Evolutionary conservation across 2,329 filamentous ascomycete species (phyloP), one percentile per base, ranked within the genome.

Genomic region (Leptosphaerulina australis): DNA sequence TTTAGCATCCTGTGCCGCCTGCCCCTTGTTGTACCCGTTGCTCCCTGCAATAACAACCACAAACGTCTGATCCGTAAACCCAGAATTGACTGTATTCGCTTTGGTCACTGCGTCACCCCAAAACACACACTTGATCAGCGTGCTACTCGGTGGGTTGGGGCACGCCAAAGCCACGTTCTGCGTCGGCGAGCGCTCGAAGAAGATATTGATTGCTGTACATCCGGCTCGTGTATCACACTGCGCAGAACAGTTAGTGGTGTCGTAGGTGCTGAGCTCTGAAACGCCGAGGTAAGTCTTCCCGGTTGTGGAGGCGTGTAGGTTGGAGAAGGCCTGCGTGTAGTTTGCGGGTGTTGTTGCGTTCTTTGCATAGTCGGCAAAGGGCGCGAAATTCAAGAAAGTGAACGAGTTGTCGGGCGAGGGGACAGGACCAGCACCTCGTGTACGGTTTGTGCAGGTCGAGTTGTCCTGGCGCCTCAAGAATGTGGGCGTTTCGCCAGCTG

Each of bases 141-240:
- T 62, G 5, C 59, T 64, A 9, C 54, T 55, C 4, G 51, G 33
- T 2, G 64, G 53, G 37, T 62, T 50, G 5, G 35, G 41, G 31
- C 64, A 68, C 5, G 38, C 43, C 0, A 38, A 18, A 0, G 53
- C 60, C 15, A 57, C 14, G 3, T 49, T 34, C 10, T 54, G 28
- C 5, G 41, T 58, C 9, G 64, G 63, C 30, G 47, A 41, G 12
- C 65, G 58, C 47, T 67, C 56, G 39, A 62, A 62, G 48, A 53
- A 67, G 49, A 66, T 58, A 37, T 66, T 63, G 50, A 68, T 46
- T 2, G 59, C 57, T 8, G 58, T 40, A 44, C 62, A 68, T 4
- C 49, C 43, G 1, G 18, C 14, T 21, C 46, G 44, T 2, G 25
- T 29, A 29, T 60, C 44, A 45, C 64, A 68, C 8, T 58, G 50